phyloP scores from a whole-genome alignment of 371 early-diverging fungal species.

The Dichotomocladium elegans region DNA sequence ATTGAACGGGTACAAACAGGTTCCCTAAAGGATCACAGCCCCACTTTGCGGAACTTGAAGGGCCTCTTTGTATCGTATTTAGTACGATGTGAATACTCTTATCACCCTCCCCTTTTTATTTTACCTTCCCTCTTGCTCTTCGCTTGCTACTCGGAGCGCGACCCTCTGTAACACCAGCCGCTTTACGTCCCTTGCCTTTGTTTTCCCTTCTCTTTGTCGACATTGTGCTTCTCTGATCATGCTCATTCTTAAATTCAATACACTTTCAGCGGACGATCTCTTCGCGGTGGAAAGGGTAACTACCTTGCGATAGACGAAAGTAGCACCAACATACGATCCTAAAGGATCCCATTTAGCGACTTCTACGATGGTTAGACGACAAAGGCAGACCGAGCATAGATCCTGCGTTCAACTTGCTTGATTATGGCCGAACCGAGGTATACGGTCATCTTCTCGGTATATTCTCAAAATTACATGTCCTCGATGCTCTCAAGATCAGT shows the following conservation, averaged over 20 bases:
- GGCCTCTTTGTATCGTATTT: too few species aligned
- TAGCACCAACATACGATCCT: not conserved
- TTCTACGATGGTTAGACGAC: constrained; percentile 21
- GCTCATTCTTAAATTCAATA: constrained; percentile 24
- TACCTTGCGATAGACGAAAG: not conserved
- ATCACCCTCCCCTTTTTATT: too few species aligned
- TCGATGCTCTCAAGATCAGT: constrained; percentile 30
- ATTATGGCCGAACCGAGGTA: constrained; percentile 25
- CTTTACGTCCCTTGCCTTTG: too few species aligned
- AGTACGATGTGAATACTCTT: too few species aligned
- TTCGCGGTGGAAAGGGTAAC: constrained; percentile 24
- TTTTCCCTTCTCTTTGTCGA: too few species aligned
- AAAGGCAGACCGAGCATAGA: constrained; percentile 9
- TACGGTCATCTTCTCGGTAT: constrained; percentile 24
- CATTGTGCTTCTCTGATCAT: constrained; percentile 7
- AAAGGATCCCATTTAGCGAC: constrained; percentile 7
- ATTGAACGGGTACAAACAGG: too few species aligned
- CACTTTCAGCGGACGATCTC: constrained; percentile 16
- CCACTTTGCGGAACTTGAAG: too few species aligned
- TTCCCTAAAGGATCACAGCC: too few species aligned
- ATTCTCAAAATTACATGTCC: constrained; percentile 12
- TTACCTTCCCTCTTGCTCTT: too few species aligned
- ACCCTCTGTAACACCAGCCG: too few species aligned
- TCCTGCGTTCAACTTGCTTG: constrained; percentile 16
- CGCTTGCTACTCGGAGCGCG: too few species aligned